Base-by-base conservation (phyloP, 208 protist genomes). In the Crithidia bombi region DNA sequence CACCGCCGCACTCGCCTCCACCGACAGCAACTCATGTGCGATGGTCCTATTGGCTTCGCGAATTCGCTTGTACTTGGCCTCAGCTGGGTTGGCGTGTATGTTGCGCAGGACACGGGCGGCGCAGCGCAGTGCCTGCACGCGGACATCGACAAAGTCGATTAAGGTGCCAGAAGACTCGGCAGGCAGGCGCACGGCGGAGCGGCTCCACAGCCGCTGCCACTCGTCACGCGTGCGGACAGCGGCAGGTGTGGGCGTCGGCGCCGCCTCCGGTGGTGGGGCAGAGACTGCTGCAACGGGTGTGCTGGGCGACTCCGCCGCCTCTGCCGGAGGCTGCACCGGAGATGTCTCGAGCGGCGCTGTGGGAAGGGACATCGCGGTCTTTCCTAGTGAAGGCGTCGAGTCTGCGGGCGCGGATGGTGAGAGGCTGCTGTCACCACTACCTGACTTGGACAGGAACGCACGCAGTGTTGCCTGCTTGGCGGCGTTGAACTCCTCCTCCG, bases 401-500 rank as follows among this genome's bases (percentile, higher is more conserved):
- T 17, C 7, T 15, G 33, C 52, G n/a, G 46, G 41, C 0, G 33
- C 50, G 19, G 21, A 5, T 6, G 33, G 3, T 9, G 49, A 10
- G 30, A n/a, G 17, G 43, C 0, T 5, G 62, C 5, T 36, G 38
- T 28, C 25, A 55, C 23, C 2, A 1, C 5, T 0, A 44, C 0
- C 5, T 43, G 46, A 7, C 12, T 28, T 66, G 26, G 57, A n/a
- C 12, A 35, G 68, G 54, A 74, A 79, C 38, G 35, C 70, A 21
- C 59, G 51, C 15, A 86, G 78, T 12, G 77, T 66, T 6, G 66
- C 72, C 36, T 81, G 76, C 65, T 91, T 94, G 14, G 86, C 84
- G 11, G 58, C 26, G 30, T 81, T 79, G 58, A 90, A 92, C 72
- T 91, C 85, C n/a, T 81, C 80, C 46, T 77, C 73, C 1, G 85